These are phyloP conservation scores for Cladosporium velox DNA, from an alignment of 2,329 filamentous ascomycete species.

Conservation along the genomic window DNA sequence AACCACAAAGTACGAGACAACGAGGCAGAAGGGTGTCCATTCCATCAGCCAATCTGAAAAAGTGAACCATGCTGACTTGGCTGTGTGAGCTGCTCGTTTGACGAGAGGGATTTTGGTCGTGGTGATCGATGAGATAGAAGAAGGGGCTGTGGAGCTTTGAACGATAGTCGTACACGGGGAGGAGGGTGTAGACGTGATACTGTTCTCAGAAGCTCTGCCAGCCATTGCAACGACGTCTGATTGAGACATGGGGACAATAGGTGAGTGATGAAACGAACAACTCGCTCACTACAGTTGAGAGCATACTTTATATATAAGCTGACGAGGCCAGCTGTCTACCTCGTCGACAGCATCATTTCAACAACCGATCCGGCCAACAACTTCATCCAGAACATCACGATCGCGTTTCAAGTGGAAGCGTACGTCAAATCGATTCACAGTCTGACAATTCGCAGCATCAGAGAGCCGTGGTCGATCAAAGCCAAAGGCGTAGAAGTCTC, in stretches of 20 bases:
- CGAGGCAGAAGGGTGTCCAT: slow-evolving; percentile 35
- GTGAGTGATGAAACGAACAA: background rate
- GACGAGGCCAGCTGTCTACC: background rate
- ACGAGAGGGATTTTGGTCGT: background rate
- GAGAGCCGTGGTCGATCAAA: background rate
- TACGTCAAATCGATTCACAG: background rate
- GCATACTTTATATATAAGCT: background rate
- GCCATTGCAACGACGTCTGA: background rate
- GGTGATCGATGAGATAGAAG: background rate
- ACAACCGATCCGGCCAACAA: background rate
- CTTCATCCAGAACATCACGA: background rate
- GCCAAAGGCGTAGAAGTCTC: background rate
- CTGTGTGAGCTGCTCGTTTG: background rate
- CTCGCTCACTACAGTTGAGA: too few relatives aligned
- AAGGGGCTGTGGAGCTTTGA: background rate
- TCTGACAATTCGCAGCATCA: background rate
- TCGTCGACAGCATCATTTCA: background rate
- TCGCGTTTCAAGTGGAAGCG: background rate
- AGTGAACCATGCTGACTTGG: slow-evolving; percentile 23
- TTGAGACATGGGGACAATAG: background rate
- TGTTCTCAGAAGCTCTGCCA: background rate
- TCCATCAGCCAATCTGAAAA: slow-evolving; percentile 36
- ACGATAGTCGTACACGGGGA: background rate
- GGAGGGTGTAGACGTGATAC: background rate
- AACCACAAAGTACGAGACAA: slow-evolving; percentile 35